Evolutionary conservation across 2,329 filamentous ascomycete species (phyloP).

Genomic region (Hypoxylon sp.): DNA sequence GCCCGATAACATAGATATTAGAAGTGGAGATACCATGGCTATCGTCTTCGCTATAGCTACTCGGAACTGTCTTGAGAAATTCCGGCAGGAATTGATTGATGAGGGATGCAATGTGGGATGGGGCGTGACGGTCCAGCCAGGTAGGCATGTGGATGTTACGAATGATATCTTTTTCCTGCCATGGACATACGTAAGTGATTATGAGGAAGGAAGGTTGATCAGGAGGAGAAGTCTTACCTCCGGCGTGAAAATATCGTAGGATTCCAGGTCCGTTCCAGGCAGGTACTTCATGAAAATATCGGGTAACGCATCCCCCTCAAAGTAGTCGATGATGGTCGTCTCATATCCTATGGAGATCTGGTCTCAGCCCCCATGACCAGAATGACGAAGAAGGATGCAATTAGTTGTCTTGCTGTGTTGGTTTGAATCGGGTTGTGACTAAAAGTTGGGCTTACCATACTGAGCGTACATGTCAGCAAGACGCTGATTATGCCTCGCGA

Average conservation of each 20-base stretch:
- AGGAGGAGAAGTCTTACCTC: neutral
- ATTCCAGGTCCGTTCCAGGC: slow-evolving; percentile 25
- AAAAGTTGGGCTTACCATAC: slow-evolving; percentile 2
- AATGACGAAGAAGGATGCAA: neutral
- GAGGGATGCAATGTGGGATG: slow-evolving; percentile 22
- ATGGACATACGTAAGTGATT: neutral
- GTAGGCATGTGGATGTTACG: slow-evolving; percentile 31
- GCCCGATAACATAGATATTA: slow-evolving; percentile 18
- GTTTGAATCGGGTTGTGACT: neutral
- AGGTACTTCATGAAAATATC: slow-evolving; percentile 30
- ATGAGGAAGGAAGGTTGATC: neutral
- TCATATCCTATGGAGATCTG: slow-evolving; percentile 15
- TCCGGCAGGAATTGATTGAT: slow-evolving; percentile 16
- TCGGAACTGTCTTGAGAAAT: neutral
- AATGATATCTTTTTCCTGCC: slow-evolving; percentile 29
- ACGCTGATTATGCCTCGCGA: slow-evolving; percentile 32
- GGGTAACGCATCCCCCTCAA: slow-evolving; percentile 30
- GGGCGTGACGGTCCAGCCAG: slow-evolving; percentile 24
- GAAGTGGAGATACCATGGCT: neutral
- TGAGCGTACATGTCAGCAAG: slow-evolving; percentile 31
- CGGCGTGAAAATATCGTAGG: slow-evolving; percentile 17
- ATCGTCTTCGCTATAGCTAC: neutral
- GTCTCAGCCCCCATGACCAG: neutral
- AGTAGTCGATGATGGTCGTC: slow-evolving; percentile 24
- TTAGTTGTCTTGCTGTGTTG: neutral